Evolutionary conservation across 371 early-diverging fungal species (phyloP).

Genomic region (Mortierella polycephala): DNA sequence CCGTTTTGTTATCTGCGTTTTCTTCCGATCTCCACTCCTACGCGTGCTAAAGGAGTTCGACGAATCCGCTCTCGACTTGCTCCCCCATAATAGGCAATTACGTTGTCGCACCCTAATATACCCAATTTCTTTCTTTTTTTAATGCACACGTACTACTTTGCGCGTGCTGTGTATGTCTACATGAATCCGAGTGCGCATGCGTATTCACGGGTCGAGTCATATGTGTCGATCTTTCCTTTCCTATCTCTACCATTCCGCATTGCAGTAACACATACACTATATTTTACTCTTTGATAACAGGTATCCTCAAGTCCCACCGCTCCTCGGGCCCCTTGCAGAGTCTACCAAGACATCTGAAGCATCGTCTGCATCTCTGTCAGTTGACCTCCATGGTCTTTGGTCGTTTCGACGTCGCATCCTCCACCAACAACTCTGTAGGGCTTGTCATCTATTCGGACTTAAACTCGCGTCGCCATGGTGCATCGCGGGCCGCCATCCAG

Average conservation of each 20-base stretch:
- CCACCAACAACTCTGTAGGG: constrained; percentile 42
- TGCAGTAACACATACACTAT: neutral
- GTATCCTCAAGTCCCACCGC: constrained; percentile 66
- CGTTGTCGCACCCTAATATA: too few relatives aligned
- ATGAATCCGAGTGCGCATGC: neutral
- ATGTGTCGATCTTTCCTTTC: neutral
- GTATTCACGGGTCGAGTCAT: neutral
- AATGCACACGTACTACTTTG: neutral
- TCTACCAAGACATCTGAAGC: constrained; percentile 62
- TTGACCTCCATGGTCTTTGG: constrained; percentile 71
- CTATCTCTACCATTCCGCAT: neutral
- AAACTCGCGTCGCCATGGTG: constrained; percentile 44
- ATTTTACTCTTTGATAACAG: constrained; percentile 25
- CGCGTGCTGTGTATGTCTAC: neutral
- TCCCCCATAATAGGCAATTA: constrained; percentile 18
- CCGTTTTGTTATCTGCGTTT: constrained; percentile 14
- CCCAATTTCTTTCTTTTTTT: neutral
- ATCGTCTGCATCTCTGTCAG: constrained; percentile 70
- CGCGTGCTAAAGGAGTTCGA: constrained; percentile 14
- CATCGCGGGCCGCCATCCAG: constrained; percentile 40
- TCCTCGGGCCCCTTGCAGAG: constrained; percentile 58
- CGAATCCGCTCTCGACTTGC: neutral
- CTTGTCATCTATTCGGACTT: constrained; percentile 44
- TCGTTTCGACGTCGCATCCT: constrained; percentile 66
- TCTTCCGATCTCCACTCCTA: constrained; percentile 6